Evolutionary conservation across 148 eudicot species (phyloP), one percentile per base, ranked within the genome.

Genomic region (Silene latifolia): DNA sequence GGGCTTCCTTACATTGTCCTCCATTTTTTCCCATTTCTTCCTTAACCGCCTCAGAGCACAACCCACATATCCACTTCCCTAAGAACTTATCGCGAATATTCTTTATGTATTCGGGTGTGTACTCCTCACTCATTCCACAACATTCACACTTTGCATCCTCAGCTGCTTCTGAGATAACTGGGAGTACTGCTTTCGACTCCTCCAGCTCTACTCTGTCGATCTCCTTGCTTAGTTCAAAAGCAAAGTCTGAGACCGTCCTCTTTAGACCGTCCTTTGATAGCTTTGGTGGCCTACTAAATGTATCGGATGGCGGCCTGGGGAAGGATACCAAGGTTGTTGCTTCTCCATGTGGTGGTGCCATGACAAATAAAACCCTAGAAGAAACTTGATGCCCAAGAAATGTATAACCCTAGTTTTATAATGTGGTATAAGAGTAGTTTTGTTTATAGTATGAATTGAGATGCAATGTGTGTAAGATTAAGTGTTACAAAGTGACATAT

Each of bases 111-210:
- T 86, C 88, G 0, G 84, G 88, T 1, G 97, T 92, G 85, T 86
- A 92, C 83, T 92, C 97, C 66, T 92, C 97, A 10, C 81, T 74
- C 97, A 92, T 90, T 23, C 91, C 94, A 75, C 97, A 92, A 72
- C 97, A 92, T 80, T 92, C 97, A 56, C 97, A 92, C 72, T 86
- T 92, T 15, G 89, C 92, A 11, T 88, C 84, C 69, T 86, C 92
- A 4, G 87, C 92, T 66, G 87, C 90, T 63, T 91, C 97, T 0
- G 90, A 82, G 51, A 91, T 85, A 0, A 86, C 83, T 2, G 92
- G 83, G n/a, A 88, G 85, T 7, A 32, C 35, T 32, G 71, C 42
- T 18, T 62, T 68, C 1, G 77, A 27, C n/a, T 79, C 76, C 2
- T 47, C 75, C 4, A 77, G 59, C 18, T 79, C 82, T 46, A 46